These are phyloP conservation scores for Russula sp. DNA, from an alignment of 768 basidiomycete genomes.

Conservation along the genomic window DNA sequence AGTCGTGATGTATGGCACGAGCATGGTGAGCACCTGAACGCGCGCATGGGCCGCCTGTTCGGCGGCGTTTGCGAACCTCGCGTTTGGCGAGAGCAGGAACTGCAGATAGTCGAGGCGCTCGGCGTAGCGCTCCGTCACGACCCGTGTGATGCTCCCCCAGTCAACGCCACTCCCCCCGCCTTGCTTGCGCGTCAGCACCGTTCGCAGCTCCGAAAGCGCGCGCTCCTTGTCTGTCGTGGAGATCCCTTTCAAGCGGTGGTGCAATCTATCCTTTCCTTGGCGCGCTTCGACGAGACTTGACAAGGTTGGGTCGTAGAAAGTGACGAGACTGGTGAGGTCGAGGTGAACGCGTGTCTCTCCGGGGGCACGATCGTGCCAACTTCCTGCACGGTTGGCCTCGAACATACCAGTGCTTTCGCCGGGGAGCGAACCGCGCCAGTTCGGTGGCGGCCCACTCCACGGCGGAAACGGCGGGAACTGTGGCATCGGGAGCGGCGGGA, in stretches of 20 bases:
- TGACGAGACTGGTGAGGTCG: constrained; percentile 38
- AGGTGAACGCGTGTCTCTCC: constrained; percentile 40
- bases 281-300: constrained; percentile 34
- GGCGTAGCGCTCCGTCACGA: constrained; percentile 39
- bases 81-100: constrained; percentile 32
- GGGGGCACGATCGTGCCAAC: constrained; percentile 39
- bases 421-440: constrained; percentile 20
- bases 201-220: constrained; percentile 29
- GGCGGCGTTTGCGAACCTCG: not conserved
- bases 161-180: constrained; percentile 34
- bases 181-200: constrained; percentile 24
- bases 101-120: constrained; percentile 38
- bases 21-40: constrained; percentile 17
- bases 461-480: not conserved
- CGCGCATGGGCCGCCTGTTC: constrained; percentile 11
- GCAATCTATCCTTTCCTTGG: constrained; percentile 30
- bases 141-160: constrained; percentile 37
- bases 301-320: constrained; percentile 39
- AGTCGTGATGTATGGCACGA: constrained; percentile 30
- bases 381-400: constrained; percentile 33
- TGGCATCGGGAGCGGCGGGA: not conserved
- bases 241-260: constrained; percentile 35
- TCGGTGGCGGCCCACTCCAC: constrained; percentile 3
- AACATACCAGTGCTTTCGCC: not conserved
- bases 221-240: constrained; percentile 27